Evolutionary conservation across 495 filamentous ascomycete genomes (phyloP), one percentile per base, ranked within the genome.

Genomic region (Daldinia grandis): DNA sequence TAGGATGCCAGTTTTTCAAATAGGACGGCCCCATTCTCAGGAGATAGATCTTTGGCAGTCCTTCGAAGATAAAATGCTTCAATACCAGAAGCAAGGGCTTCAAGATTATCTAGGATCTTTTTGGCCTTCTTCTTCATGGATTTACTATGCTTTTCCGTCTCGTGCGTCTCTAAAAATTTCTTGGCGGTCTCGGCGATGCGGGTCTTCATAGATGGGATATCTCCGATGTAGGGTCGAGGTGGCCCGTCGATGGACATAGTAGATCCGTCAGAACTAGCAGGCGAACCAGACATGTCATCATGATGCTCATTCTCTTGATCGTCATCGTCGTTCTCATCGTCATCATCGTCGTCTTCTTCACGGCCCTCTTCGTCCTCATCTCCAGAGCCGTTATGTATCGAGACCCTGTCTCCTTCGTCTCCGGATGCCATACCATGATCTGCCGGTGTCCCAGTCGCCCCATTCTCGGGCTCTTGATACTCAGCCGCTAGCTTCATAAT

Each of bases 1-100:
- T 94, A 93, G n/a, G 87, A 85, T 0, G 93, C 93, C 57, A 99
- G 80, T 37, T 84, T 90, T 33, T 83, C 81, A 81, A 98, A 98
- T 7, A 97, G 84, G 1, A 85, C 77, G 14, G 81, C 80, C 7
- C 91, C 89, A 58, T 84, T 79, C 15, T 84, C 82, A 10, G 81
- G 76, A n/a, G 79, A 82, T 28, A 76, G 56, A 33, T 73, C 76
- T n/a, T 59, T 74, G 7, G 77, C 76, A n/a, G 79, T 80, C 44
- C 86, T 80, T 35, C 80, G 81, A 25, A 89, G 78, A 77, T 93
- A 96, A 74, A 88, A 92, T 0, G 79, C 76, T 67, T 90, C 85
- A 38, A 97, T 89, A 9, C 93, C 88, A 3, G 82, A 74, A 7
- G 93, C 92, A 17, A 99, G 80, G 3, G 69, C 76, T 71, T 91